A percentile compares a stretch with the other conserved stretches of the same genome.
These are phyloP conservation scores for Pogostemon cablin DNA, from an alignment of 257 asterid genomes.

Conservation along the genomic window DNA sequence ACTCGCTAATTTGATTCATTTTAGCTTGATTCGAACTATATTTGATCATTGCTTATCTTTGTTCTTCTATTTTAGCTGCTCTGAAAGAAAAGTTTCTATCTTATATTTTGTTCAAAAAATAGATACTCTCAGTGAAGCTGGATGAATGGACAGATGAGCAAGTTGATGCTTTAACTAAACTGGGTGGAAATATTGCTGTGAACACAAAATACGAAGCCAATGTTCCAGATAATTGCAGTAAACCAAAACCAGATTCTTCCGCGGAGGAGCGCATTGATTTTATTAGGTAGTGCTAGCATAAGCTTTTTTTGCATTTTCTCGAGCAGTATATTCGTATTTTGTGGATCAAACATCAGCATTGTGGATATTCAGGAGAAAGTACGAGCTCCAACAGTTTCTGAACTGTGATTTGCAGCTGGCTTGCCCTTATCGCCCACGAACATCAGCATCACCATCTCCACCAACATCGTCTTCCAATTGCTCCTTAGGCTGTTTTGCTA, in stretches of 20 bases:
- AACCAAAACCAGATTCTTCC: slow-evolving; percentile 71
- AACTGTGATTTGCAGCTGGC: slow-evolving; percentile 39
- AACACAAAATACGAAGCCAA: slow-evolving; percentile 78
- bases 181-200: slow-evolving; percentile 78
- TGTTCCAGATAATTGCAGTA: slow-evolving; percentile 56
- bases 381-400: slow-evolving; percentile 72
- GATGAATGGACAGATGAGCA: slow-evolving; percentile 91
- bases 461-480: slow-evolving; percentile 42
- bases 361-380: slow-evolving; percentile 67
- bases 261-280: slow-evolving; percentile 73
- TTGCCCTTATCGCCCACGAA: slow-evolving; percentile 48
- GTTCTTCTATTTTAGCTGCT: too few species aligned
- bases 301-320: neutral
- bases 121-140: slow-evolving; percentile 82
- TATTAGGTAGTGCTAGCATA: slow-evolving; percentile 56
- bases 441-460: slow-evolving; percentile 38
- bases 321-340: neutral
- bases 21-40: neutral
- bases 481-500: slow-evolving; percentile 42
- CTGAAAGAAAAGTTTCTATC: too few species aligned
- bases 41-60: too few species aligned
- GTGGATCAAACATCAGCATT: slow-evolving; percentile 27
- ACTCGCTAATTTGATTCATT: neutral
- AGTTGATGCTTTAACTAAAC: slow-evolving; percentile 64
- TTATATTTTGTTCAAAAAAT: neutral